phyloP scores from a whole-genome alignment of 768 basidiomycete genomes.

The Trametes maxima region DNA sequence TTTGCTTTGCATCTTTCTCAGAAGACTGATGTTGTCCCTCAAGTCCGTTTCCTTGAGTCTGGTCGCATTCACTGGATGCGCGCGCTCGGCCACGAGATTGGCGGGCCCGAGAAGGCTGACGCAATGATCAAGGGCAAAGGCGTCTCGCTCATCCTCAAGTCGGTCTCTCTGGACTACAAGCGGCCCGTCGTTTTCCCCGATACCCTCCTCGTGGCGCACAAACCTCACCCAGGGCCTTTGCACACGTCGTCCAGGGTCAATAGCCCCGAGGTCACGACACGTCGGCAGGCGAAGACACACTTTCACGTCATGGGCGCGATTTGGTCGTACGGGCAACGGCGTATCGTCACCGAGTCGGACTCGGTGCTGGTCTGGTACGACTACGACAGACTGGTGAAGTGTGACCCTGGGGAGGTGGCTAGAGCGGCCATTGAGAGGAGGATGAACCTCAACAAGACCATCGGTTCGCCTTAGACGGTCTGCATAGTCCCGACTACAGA shows the following conservation, averaged over 20 bases:
- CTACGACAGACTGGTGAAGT: conserved; percentile 66
- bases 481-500: too few relatives aligned
- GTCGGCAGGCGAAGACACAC: conserved; percentile 35
- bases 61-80: conserved; percentile 71
- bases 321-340: conserved; percentile 64
- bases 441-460: conserved; percentile 19
- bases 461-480: neutral
- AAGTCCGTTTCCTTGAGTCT: conserved; percentile 74
- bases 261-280: conserved; percentile 1
- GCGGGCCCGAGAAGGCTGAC: conserved; percentile 55
- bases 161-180: conserved; percentile 64
- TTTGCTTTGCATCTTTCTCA: neutral
- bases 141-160: conserved; percentile 75
- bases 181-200: conserved; percentile 78
- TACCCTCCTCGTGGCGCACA: conserved; percentile 70
- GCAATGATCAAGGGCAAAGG: conserved; percentile 66
- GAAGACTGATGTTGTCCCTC: neutral
- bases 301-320: conserved; percentile 57
- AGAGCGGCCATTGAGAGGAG: conserved; percentile 38
- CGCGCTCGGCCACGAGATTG: conserved; percentile 57
- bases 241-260: conserved; percentile 6
- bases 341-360: conserved; percentile 66
- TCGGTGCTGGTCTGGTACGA: conserved; percentile 78
- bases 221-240: conserved; percentile 38
- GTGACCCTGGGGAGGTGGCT: conserved; percentile 56